Percentiles rank a stretch among this genome's conserved stretches.
Evolutionary conservation across 1,284 basidiomycete genomes (phyloP).

Genomic region (Ustilago loliicola): DNA sequence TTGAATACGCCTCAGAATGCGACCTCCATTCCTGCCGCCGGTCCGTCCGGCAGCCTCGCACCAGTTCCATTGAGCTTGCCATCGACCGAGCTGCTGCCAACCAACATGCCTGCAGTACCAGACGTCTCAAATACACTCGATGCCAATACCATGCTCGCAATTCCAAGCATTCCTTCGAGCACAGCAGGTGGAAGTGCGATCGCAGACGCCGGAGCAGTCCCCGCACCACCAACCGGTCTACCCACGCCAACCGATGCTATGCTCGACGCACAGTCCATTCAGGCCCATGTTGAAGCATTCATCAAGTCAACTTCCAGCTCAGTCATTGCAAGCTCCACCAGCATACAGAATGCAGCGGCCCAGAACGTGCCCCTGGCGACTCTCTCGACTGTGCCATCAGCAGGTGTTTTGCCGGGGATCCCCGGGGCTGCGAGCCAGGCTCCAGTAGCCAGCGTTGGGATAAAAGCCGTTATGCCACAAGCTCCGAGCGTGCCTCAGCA

Average conservation of each 20-base stretch:
- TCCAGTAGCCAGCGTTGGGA: not conserved
- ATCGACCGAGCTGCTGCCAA: conserved; percentile 5
- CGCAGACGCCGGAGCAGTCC: not conserved
- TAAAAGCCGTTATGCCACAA: not conserved
- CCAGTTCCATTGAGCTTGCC: not conserved
- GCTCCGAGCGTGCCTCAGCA: not conserved
- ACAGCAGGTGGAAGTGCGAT: not conserved
- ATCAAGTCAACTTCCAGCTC: conserved; percentile 42
- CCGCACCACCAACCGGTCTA: conserved; percentile 7
- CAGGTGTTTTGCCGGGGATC: not conserved
- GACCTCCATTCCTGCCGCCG: not conserved
- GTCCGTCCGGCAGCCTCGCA: not conserved
- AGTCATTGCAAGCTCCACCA: conserved; percentile 13
- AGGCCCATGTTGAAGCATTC: conserved; percentile 47
- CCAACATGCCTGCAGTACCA: conserved; percentile 5
- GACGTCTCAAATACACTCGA: not conserved
- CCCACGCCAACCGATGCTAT: conserved; percentile 7
- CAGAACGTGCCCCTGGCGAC: not conserved
- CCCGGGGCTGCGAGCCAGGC: not conserved
- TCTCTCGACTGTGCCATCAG: not conserved
- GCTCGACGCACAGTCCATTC: conserved; percentile 42
- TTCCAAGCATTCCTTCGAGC: not conserved
- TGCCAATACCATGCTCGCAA: not conserved
- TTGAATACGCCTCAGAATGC: conserved; percentile 17
- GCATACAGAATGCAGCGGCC: conserved; percentile 1